Evolutionary conservation across 1,284 basidiomycete species (phyloP).

Genomic region (Ceratorhiza oryzae-sativae): DNA sequence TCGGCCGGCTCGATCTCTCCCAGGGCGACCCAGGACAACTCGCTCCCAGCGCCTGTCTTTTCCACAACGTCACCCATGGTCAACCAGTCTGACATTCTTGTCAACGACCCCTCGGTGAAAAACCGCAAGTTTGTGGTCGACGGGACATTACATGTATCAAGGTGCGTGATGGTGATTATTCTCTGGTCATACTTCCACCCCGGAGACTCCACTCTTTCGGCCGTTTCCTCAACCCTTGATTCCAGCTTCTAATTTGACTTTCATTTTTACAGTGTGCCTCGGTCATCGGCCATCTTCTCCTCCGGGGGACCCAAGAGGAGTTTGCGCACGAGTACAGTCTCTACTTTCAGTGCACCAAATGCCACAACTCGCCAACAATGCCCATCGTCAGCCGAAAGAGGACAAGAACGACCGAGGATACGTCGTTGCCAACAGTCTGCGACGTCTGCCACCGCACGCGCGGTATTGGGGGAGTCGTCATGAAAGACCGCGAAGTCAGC

Average conservation of each 20-base stretch:
- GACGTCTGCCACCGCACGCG: conserved; percentile 43
- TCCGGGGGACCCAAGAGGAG: conserved; percentile 42
- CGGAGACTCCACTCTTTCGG: neutral
- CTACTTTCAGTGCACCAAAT: conserved; percentile 41
- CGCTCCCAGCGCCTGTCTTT: conserved; percentile 21
- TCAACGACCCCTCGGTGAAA: conserved; percentile 12
- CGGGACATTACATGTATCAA: conserved; percentile 34
- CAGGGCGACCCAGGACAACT: conserved; percentile 15
- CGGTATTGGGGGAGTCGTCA: conserved; percentile 41
- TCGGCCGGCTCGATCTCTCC: conserved; percentile 24
- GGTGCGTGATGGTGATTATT: neutral
- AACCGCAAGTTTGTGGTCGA: conserved; percentile 27
- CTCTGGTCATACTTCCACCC: neutral
- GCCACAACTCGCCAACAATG: conserved; percentile 28
- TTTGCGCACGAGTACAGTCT: conserved; percentile 38
- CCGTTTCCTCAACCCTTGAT: conserved; percentile 1
- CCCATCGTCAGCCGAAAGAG: conserved; percentile 40
- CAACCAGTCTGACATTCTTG: conserved; percentile 5
- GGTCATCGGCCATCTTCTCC: conserved; percentile 40
- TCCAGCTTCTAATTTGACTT: conserved; percentile 11
- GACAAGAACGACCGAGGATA: conserved; percentile 42
- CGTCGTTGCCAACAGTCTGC: conserved; percentile 41
- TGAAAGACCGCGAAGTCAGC: conserved; percentile 32
- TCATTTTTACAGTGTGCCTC: conserved; percentile 31
- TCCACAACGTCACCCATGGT: conserved; percentile 23